A percentile compares a stretch with the other conserved stretches of the same genome.
phyloP scores from a whole-genome alignment of 2,329 filamentous ascomycete genomes.

The Penicillium sp. region DNA sequence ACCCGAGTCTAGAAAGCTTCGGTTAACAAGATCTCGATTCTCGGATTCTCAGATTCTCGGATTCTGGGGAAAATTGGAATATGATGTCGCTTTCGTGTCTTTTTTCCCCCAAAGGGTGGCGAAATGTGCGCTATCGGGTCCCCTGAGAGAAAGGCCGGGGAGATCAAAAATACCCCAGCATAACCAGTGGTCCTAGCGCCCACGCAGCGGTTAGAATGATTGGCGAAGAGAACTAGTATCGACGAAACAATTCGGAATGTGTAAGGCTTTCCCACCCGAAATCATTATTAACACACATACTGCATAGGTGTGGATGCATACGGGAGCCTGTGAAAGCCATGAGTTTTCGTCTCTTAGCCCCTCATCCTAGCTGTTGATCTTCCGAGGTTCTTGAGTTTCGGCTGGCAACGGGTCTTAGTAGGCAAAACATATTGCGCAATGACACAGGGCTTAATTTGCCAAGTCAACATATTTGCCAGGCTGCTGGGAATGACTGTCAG shows the following conservation, averaged over 20 bases:
- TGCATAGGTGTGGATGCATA: conserved; percentile 3
- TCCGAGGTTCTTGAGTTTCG: conserved; percentile 33
- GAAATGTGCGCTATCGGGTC: conserved; percentile 5
- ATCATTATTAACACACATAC: conserved; percentile 10
- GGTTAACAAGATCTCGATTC: conserved; percentile 2
- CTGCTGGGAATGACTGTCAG: conserved; percentile 15
- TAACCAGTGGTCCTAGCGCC: conserved; percentile 10
- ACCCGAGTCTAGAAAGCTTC: neutral
- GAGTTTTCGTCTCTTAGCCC: conserved; percentile 20
- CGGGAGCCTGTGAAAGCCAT: conserved; percentile 19
- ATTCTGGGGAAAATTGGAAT: conserved; percentile 2
- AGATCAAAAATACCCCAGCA: conserved; percentile 2
- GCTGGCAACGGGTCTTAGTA: conserved; percentile 26
- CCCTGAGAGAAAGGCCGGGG: conserved; percentile 16
- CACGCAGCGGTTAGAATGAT: conserved; percentile 18
- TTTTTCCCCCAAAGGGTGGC: conserved; percentile 11
- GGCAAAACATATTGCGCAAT: conserved; percentile 19
- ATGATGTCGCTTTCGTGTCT: conserved; percentile 23
- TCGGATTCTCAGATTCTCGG: neutral
- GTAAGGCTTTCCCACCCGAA: conserved; percentile 5
- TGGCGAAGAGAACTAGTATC: conserved; percentile 3
- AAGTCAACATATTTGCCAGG: conserved; percentile 18
- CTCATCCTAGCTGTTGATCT: conserved; percentile 34
- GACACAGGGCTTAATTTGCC: conserved; percentile 10
- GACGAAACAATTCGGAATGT: conserved; percentile 10